Percentiles rank a stretch among this genome's conserved stretches.
Conservation (phyloP, 2,329 filamentous ascomycete species). For the Exophiala sideris region DNA sequence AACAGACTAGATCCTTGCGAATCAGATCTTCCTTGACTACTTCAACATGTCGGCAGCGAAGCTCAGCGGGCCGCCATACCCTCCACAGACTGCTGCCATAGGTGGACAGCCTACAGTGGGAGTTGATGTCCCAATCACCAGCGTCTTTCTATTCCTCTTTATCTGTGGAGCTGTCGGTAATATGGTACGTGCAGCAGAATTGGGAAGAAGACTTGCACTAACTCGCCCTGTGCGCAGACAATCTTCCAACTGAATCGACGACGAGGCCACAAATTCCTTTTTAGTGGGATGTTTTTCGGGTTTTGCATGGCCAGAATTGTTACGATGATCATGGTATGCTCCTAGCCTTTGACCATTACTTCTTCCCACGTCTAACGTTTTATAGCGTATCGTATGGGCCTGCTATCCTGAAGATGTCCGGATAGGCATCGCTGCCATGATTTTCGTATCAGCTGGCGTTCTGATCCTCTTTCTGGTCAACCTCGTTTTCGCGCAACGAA, state of each 20-base stretch:
- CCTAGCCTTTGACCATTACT: neutral
- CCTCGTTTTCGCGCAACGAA: constrained; percentile 70
- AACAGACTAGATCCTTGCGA: too few relatives aligned
- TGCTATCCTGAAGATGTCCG: constrained; percentile 40
- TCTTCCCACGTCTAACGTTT: neutral
- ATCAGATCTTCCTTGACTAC: neutral
- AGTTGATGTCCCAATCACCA: constrained; percentile 51
- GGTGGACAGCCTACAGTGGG: constrained; percentile 51
- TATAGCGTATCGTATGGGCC: constrained; percentile 54
- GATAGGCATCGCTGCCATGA: constrained; percentile 57
- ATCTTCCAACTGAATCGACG: constrained; percentile 43
- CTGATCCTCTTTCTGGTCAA: constrained; percentile 75
- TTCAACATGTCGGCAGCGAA: constrained; percentile 2
- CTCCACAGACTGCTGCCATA: constrained; percentile 31
- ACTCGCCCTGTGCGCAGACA: constrained; percentile 20
- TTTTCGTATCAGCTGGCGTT: constrained; percentile 72
- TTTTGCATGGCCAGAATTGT: constrained; percentile 51
- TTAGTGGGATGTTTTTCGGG: constrained; percentile 44
- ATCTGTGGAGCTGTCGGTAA: constrained; percentile 41
- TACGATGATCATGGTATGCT: constrained; percentile 41
- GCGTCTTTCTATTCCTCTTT: constrained; percentile 57
- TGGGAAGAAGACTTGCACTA: neutral
- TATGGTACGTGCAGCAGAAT: constrained; percentile 32
- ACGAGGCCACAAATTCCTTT: constrained; percentile 48
- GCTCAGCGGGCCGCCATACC: constrained; percentile 45